These are phyloP conservation scores for Schwanniomyces vanrijiae DNA, from an alignment of 805 yeast species.

Conservation along the genomic window DNA sequence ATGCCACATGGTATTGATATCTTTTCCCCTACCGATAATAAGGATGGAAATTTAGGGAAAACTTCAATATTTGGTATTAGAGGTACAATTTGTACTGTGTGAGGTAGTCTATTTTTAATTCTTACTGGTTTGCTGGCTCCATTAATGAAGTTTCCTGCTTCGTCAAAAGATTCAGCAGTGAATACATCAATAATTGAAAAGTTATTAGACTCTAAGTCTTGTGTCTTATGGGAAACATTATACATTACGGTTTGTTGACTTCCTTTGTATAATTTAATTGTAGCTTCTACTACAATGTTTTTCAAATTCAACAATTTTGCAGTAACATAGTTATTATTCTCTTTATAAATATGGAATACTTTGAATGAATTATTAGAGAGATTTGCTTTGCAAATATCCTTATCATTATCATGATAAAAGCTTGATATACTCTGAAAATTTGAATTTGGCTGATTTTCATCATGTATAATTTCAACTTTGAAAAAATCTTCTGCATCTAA, in stretches of 20 bases:
- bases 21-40: conserved; percentile 32
- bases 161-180: background rate
- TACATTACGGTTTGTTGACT: background rate
- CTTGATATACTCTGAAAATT: background rate
- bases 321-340: background rate
- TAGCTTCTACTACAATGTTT: background rate
- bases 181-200: background rate
- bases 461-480: conserved; percentile 1
- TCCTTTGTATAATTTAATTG: background rate
- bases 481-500: background rate
- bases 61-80: conserved; percentile 25
- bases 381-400: background rate
- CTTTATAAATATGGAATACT: background rate
- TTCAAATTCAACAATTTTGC: background rate
- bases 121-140: background rate
- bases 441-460: background rate
- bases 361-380: background rate
- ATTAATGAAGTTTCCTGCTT: background rate
- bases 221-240: background rate
- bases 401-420: background rate
- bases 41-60: conserved; percentile 6
- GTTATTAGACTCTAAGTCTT: background rate
- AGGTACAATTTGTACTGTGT: conserved; percentile 17
- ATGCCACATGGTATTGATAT: conserved; percentile 19
- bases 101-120: conserved; percentile 5